Evolutionary conservation across 169 alveolate genomes (phyloP).

Genomic region (Toxoplasma gondii): DNA sequence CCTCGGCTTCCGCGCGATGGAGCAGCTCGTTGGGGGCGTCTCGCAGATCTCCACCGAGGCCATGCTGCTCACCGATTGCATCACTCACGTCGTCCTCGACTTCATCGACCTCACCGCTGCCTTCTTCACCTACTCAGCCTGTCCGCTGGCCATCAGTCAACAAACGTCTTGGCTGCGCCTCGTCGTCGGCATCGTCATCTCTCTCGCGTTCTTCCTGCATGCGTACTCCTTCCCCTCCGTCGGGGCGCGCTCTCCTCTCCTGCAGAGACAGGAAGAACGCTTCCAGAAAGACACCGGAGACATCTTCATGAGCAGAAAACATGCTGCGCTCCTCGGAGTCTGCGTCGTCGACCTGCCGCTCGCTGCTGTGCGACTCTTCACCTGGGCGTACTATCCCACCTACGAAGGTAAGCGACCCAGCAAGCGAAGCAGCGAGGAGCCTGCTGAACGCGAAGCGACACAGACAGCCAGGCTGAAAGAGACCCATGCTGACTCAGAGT

Average conservation of each 20-base stretch:
- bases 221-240: conserved; percentile 76
- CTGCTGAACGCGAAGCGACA: too few relatives aligned
- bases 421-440: neutral
- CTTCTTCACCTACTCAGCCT: conserved; percentile 66
- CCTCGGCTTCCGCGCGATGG: conserved; percentile 73
- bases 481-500: too few relatives aligned
- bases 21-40: conserved; percentile 69
- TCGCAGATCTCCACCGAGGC: conserved; percentile 70
- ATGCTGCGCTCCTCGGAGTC: conserved; percentile 77
- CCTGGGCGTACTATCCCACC: conserved; percentile 74
- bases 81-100: conserved; percentile 74
- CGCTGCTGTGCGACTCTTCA: conserved; percentile 63
- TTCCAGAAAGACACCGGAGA: conserved; percentile 55
- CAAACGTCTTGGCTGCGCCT: conserved; percentile 73
- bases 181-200: conserved; percentile 69
- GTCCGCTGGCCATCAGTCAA: conserved; percentile 65
- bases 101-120: conserved; percentile 70
- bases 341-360: conserved; percentile 75
- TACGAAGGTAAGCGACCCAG: conserved; percentile 24
- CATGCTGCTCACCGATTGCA: conserved; percentile 73
- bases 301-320: conserved; percentile 73
- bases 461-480: too few relatives aligned
- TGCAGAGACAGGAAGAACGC: neutral
- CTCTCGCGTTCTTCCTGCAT: conserved; percentile 74
- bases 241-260: conserved; percentile 51